Evolutionary conservation across 2,329 filamentous ascomycete genomes (phyloP), one percentile per base, ranked within the genome.

Genomic region (Pseudofabraea citricarpa): DNA sequence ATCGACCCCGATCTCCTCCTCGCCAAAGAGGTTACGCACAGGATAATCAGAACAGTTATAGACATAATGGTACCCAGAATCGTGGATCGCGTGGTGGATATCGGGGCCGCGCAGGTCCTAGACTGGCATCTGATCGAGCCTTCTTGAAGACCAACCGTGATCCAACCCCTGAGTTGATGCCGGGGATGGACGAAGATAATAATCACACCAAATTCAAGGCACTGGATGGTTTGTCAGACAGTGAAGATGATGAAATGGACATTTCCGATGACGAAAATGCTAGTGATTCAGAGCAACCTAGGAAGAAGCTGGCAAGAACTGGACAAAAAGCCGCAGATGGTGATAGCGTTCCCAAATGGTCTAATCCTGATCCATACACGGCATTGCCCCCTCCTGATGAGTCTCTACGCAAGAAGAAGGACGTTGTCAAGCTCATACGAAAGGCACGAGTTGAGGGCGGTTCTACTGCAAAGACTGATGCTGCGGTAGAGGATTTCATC

Each of bases 291-390:
- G 50, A 64, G 36, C 61, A 70, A 43, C 70, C 70, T 3, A n/a
- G n/a, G n/a, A 60, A 56, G 38, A 76, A 76, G 56, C 70, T 72
- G 9, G 60, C 59, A 3, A 68, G 70, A 8, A 61, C 56, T 8
- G 53, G 53, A 2, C 50, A 56, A 13, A 61, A 61, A 7, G 60
- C 67, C n/a, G 58, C 64, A 18, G 69, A 66, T 48, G 60, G 71
- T 43, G 66, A 70, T 12, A 53, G 56, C 41, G 65, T 62, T 5
- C 89, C 90, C 3, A 90, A 86, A 63, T 97, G 91, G 91, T 95
- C 90, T 4, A 97, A 97, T 55, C 90, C 91, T 3, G 91, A 97
- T 61, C 90, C 90, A 0, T 96, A 97, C 64, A 95, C 88, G 5
- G 86, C 81, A 2, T 71, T 95, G 8, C 91, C 91, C 7, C 90